Conservation (phyloP, 2,329 filamentous ascomycete genomes). For the Pyricularia pennisetigena region DNA sequence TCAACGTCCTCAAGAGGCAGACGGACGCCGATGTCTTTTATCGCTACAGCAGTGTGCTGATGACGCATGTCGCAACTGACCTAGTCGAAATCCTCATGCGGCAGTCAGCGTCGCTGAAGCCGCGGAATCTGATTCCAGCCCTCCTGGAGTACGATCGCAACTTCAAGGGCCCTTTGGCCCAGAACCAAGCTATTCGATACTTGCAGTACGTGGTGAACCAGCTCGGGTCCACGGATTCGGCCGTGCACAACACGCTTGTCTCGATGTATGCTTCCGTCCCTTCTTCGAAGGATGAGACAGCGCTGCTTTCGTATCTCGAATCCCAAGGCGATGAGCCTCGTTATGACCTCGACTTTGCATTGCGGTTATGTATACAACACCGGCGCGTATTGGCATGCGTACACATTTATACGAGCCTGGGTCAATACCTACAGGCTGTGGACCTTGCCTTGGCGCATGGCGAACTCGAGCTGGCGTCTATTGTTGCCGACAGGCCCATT, state of each 20-base stretch:
- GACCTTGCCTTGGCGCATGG: conserved; percentile 84
- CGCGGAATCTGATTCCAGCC: conserved; percentile 83
- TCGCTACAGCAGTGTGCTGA: conserved; percentile 92
- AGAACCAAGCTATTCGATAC: conserved; percentile 91
- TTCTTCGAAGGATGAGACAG: conserved; percentile 67
- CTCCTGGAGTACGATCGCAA: conserved; percentile 87
- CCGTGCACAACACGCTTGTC: conserved; percentile 93
- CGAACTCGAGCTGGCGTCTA: conserved; percentile 79
- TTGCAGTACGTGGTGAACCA: conserved; percentile 89
- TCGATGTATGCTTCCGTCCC: conserved; percentile 68
- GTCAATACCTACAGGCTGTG: conserved; percentile 86
- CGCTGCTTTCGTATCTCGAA: conserved; percentile 80
- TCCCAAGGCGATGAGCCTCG: conserved; percentile 77
- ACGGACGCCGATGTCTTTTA: conserved; percentile 91
- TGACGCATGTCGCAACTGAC: conserved; percentile 77
- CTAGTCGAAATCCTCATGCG: conserved; percentile 94
- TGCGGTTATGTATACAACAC: conserved; percentile 90
- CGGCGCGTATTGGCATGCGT: conserved; percentile 89
- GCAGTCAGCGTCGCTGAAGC: conserved; percentile 66
- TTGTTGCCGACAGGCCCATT: conserved; percentile 79
- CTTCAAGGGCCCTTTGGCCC: conserved; percentile 53
- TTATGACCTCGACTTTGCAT: conserved; percentile 93
- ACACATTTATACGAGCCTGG: conserved; percentile 96
- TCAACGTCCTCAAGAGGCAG: conserved; percentile 86
- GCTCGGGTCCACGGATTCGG: conserved; percentile 68